phyloP scores from a whole-genome alignment of 495 filamentous ascomycete genomes.

The Clavariopsis aquatica region DNA sequence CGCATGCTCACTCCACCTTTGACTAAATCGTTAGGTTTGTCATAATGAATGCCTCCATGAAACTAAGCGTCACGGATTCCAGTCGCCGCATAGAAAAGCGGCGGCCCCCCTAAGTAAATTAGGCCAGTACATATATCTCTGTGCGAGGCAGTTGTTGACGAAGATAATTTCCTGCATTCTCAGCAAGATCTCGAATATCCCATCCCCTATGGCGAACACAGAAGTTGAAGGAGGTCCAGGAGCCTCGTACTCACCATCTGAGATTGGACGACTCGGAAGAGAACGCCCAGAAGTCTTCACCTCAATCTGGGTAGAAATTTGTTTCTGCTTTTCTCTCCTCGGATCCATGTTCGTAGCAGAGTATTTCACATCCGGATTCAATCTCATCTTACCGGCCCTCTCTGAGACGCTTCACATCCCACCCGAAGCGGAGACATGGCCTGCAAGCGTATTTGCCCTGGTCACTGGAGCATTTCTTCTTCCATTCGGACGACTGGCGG shows the following conservation, averaged over 20 bases:
- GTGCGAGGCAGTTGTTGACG: neutral
- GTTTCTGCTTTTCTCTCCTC: conserved; percentile 71
- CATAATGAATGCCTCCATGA: neutral
- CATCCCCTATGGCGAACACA: neutral
- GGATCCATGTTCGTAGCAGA: conserved; percentile 76
- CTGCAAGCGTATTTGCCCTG: conserved; percentile 74
- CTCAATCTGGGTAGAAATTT: conserved; percentile 61
- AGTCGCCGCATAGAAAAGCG: neutral
- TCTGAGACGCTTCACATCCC: conserved; percentile 65
- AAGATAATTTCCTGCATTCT: neutral
- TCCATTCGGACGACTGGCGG: conserved; percentile 70
- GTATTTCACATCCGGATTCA: conserved; percentile 87
- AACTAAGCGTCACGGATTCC: neutral
- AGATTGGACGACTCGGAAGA: conserved; percentile 68
- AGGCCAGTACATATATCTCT: no score
- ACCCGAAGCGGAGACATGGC: conserved; percentile 68
- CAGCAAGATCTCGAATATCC: neutral
- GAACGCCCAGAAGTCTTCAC: conserved; percentile 68
- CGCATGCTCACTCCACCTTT: neutral
- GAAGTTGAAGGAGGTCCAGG: conserved; percentile 2
- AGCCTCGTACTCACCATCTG: conserved; percentile 19
- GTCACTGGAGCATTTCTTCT: conserved; percentile 74
- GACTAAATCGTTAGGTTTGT: neutral
- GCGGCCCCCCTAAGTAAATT: neutral
- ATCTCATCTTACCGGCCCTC: conserved; percentile 73